Base-by-base conservation (phyloP, 2,329 filamentous ascomycete genomes). In the Sarocladium brachiariae region DNA sequence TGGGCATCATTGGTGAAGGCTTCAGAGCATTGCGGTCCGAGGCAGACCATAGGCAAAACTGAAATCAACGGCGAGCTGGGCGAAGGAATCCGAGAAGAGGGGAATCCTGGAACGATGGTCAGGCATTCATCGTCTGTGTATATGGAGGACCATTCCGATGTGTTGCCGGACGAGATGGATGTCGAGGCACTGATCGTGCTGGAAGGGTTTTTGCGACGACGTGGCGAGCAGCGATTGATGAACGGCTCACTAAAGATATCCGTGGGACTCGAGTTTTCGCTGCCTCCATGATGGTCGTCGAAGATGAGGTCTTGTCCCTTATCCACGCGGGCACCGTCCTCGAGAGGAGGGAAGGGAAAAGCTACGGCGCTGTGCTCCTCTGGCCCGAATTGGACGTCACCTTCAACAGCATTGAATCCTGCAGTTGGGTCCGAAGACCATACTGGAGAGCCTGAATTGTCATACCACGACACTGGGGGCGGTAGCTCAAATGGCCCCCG, bases 1-100 rank as follows among this genome's bases (percentile, higher is more conserved):
- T 60, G 58, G 10, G 53, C 43, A n/a, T 58, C 56, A 23, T 50
- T 54, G 25, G 53, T 51, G 37, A 64, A 65, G 7, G 25, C 43
- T 14, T 33, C 25, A n/a, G 43, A 47, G 25, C 43, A 47, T 14
- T 47, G 43, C 16, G 43, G 43, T 4, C 43, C 43, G 21, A 47
- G 43, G 21, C 43, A 47, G 24, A 47, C 18, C 43, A 47, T 47
- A 6, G 10, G 10, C 24, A 9, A 11, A 3, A 16, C 8, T 25
- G 27, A 19, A 3, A 23, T 18, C 4, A 33, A 3, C 19, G 43
- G 13, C 3, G 27, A 11, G 11, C 25, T 31, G 4, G 43, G 43
- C 6, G 43, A 47, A 4, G 43, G 43, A 11, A 31, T 16, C 4
- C 43, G 43, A n/a, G 43, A 47, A 4, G 24, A 31, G 25, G 43